A percentile compares a stretch with the other conserved stretches of the same genome.
These are phyloP conservation scores for Wakefieldia striispora DNA, from an alignment of 768 basidiomycete genomes.

Conservation along the genomic window DNA sequence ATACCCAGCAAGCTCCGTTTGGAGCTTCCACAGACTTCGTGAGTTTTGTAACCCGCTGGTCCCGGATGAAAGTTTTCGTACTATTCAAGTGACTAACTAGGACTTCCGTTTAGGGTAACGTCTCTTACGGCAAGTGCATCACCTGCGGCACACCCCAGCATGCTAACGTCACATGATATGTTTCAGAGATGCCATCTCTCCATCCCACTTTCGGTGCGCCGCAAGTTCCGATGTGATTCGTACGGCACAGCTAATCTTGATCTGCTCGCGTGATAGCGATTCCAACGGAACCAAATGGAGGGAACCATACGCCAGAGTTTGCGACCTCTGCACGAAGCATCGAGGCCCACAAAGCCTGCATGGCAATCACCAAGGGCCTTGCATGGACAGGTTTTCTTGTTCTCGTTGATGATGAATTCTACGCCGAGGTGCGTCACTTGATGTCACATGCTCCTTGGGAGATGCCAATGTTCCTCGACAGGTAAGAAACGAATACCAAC, in stretches of 20 bases:
- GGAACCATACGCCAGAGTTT: constrained; percentile 76
- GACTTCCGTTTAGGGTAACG: constrained; percentile 56
- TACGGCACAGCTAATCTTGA: constrained; percentile 17
- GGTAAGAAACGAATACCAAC: constrained; percentile 26
- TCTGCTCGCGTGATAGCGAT: constrained; percentile 45
- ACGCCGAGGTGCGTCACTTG: constrained; percentile 41
- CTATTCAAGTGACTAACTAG: constrained; percentile 10
- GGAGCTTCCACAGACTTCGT: constrained; percentile 79
- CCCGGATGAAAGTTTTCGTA: too few relatives aligned
- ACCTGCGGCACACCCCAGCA: constrained; percentile 4
- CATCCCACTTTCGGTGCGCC: constrained; percentile 61
- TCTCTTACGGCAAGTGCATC: constrained; percentile 56
- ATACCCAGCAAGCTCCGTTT: constrained; percentile 34
- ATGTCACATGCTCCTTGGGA: not conserved
- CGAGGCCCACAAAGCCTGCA: constrained; percentile 61
- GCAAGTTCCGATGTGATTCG: too few relatives aligned
- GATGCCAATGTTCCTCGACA: constrained; percentile 1
- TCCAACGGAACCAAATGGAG: constrained; percentile 65
- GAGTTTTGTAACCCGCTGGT: constrained; percentile 27
- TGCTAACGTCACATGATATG: constrained; percentile 11
- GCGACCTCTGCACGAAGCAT: constrained; percentile 53
- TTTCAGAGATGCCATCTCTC: constrained; percentile 55
- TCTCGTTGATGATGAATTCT: constrained; percentile 58
- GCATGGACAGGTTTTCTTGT: constrained; percentile 61
- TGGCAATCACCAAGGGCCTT: constrained; percentile 57